Base-by-base conservation (phyloP, 2,329 filamentous ascomycete genomes). In the Xylaria sp. region DNA sequence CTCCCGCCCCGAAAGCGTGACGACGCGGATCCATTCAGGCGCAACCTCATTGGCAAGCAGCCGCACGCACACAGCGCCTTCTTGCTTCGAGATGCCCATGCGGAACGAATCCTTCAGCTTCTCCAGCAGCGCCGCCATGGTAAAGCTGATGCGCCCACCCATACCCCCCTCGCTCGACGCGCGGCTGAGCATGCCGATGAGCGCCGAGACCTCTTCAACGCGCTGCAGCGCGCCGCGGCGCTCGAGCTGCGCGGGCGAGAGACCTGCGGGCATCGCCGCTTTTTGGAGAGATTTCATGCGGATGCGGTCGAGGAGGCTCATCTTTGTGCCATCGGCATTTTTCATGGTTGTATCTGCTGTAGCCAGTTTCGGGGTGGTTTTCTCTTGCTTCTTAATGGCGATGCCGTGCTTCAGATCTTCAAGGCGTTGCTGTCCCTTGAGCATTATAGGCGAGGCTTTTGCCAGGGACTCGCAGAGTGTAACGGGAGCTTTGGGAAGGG, bases 291-390 rank as follows among this genome's bases (percentile, higher is more conserved):
- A 88, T 82, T 95, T 95, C 64, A 87, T 84, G 71, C 91, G 90
- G 72, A 97, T 88, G 58, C 92, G 90, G 78, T 94, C 92, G 66
- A 96, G 85, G 28, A 97, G 87, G 63, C 88, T 89, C 82, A 91
- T 89, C 81, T 90, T 84, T 55, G 80, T 79, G 52, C 82, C 84
- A 59, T 84, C 83, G 1, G 82, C 70, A 69, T 85, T 86, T 46
- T 81, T 72, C 65, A 80, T 73, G 0, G 79, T 67, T 4, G 79
- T 73, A 52, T 75, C 75, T 63, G 73, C 7, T 76, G 77, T 8
- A 76, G 77, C 75, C 15, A 78, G 72, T 31, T 80, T 79, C 62
- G 78, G 74, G 18, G 73, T 72, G 46, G 82, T 79, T 69, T 82
- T 82, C 69, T 84, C 79, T 73, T 86, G 81, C 76, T 87, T 85